Evolutionary conservation across 2,329 filamentous ascomycete genomes (phyloP).

Genomic region (Ophiobolus disseminans): DNA sequence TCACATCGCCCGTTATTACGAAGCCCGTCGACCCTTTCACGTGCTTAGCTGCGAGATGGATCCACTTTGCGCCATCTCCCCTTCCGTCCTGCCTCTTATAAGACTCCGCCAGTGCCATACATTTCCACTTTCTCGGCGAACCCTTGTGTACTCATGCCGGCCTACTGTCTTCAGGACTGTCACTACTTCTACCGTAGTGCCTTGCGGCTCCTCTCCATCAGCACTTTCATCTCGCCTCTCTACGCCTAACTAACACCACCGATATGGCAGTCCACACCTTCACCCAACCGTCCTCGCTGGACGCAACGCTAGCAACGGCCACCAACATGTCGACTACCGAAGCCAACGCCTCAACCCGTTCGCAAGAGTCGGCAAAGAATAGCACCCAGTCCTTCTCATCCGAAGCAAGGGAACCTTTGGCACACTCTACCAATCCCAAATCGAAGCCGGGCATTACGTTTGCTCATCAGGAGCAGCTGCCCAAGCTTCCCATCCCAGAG

Average conservation of each 20-base stretch:
- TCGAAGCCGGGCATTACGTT: slow-evolving; percentile 82
- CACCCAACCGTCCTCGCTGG: slow-evolving; percentile 74
- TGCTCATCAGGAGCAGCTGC: slow-evolving; percentile 83
- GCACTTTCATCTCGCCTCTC: slow-evolving; percentile 77
- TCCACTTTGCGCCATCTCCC: slow-evolving; percentile 33
- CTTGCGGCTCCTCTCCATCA: slow-evolving; percentile 82
- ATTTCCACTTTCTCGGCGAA: slow-evolving; percentile 18
- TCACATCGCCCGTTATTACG: slow-evolving; percentile 36
- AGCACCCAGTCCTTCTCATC: slow-evolving; percentile 57
- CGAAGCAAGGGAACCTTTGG: slow-evolving; percentile 56
- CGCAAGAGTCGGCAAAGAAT: slow-evolving; percentile 62
- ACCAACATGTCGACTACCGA: slow-evolving; percentile 49
- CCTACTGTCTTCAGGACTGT: slow-evolving; percentile 83
- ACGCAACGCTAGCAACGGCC: slow-evolving; percentile 66
- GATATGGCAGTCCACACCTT: slow-evolving; percentile 73
- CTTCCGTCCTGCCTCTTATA: slow-evolving; percentile 46
- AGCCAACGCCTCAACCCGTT: slow-evolving; percentile 49
- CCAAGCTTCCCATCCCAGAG: slow-evolving; percentile 91
- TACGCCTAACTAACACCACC: slow-evolving; percentile 68
- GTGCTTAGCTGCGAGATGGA: slow-evolving; percentile 33
- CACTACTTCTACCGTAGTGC: slow-evolving; percentile 94
- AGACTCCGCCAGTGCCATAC: slow-evolving; percentile 29
- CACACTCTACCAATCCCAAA: slow-evolving; percentile 58
- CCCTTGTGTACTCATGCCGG: slow-evolving; percentile 66
- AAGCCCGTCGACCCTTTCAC: slow-evolving; percentile 42